Conservation (phyloP, 495 filamentous ascomycete species). For the Xylaria acuta region DNA sequence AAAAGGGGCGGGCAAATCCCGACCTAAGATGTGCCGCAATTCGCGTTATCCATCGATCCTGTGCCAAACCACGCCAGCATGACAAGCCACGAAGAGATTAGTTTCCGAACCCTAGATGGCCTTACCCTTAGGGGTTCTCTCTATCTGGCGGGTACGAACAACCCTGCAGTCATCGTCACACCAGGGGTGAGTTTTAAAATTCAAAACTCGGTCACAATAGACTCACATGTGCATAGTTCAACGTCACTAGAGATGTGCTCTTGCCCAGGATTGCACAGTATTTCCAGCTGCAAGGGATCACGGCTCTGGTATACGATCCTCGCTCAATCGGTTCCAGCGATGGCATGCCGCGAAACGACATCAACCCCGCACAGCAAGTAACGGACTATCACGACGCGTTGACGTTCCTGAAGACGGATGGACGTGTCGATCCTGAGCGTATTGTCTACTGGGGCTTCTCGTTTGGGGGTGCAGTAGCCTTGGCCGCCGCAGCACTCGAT, state of each 20-base stretch:
- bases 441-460: conserved; percentile 45
- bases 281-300: conserved; percentile 46
- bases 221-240: too few relatives aligned
- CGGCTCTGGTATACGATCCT: conserved; percentile 50
- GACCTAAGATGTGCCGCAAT: too few relatives aligned
- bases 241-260: conserved; percentile 40
- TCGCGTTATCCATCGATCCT: too few relatives aligned
- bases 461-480: conserved; percentile 37
- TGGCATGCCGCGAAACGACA: conserved; percentile 50
- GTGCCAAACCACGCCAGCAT: too few relatives aligned
- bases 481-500: conserved; percentile 17
- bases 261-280: conserved; percentile 40
- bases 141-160: conserved; percentile 33
- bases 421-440: too few relatives aligned
- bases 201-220: background rate
- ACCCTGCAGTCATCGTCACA: conserved; percentile 47
- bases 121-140: conserved; percentile 39
- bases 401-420: too few relatives aligned
- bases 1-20: too few relatives aligned
- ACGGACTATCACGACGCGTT: too few relatives aligned
- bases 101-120: conserved; percentile 36
- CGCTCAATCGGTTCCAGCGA: conserved; percentile 47
- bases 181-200: conserved; percentile 41
- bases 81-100: background rate
- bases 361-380: conserved; percentile 41